Conservation (phyloP, 208 protist genomes). For the Kentomonas sorsogonicus region DNA sequence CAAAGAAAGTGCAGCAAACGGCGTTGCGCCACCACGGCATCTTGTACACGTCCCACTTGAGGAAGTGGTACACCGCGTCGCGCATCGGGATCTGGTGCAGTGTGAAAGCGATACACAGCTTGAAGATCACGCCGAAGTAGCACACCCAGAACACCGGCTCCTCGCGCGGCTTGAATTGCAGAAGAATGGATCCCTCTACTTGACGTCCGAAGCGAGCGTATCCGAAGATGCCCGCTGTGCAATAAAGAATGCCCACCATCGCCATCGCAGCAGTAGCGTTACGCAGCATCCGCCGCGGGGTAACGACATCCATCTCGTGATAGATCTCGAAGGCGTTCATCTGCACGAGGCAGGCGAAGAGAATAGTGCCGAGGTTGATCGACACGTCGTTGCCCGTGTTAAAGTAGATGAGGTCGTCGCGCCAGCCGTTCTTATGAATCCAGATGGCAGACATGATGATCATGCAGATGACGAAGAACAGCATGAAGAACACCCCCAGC, state of each 20-base stretch:
- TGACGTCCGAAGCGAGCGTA: constrained; percentile 57
- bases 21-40: constrained; percentile 55
- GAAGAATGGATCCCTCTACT: constrained; percentile 46
- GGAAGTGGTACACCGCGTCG: constrained; percentile 50
- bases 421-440: constrained; percentile 28
- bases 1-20: constrained; percentile 20
- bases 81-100: constrained; percentile 55
- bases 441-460: constrained; percentile 25
- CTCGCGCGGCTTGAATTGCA: constrained; percentile 52
- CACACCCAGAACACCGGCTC: constrained; percentile 38
- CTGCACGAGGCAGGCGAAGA: constrained; percentile 62
- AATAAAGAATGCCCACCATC: constrained; percentile 50
- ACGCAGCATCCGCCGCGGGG: constrained; percentile 34
- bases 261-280: constrained; percentile 25
- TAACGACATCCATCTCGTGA: constrained; percentile 32
- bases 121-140: constrained; percentile 64
- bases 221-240: constrained; percentile 63
- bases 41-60: constrained; percentile 35
- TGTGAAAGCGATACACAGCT: constrained; percentile 63
- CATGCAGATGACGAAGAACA: constrained; percentile 61
- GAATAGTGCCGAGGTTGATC: constrained; percentile 33
- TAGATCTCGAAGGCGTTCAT: constrained; percentile 58
- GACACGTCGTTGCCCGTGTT: constrained; percentile 29
- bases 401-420: constrained; percentile 28
- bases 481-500: constrained; percentile 39